Base-by-base conservation (phyloP, 108 stramenopile species). In the Cyclotella baltica region DNA sequence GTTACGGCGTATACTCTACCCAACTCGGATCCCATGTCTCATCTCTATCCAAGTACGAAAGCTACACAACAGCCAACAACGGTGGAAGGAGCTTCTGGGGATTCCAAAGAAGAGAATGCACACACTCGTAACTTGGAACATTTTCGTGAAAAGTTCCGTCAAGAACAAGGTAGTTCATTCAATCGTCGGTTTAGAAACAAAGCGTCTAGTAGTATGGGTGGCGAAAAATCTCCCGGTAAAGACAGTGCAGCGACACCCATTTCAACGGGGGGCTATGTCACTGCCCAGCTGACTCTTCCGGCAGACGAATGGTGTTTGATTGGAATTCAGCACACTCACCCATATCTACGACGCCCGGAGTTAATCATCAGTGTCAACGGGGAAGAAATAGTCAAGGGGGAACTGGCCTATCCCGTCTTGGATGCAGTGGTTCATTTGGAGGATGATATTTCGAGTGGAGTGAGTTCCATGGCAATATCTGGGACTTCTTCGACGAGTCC, bases 311-410 rank as follows among this genome's bases (percentile, higher is more conserved):
- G 95, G 95, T 67, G 77, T 53, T 70, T 96, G 62, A 69, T 96
- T 35, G 87, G 84, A 35, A 86, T 93, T 62, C 85, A 87, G 22
- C 95, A 96, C 72, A 83, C 86, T 19, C 91, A 90, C 77, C 95
- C 93, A 5, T 96, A 96, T 62, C 75, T 96, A 0, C 90, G 93
- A 50, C 86, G 92, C 25, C 92, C 95, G 8, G 81, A 91, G 34
- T 85, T 93, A 78, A 88, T 85, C 22, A 59, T 93, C 19, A 87
- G 85, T 50, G 88, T 96, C 19, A 87, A 96, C 77, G 95, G 95
- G 36, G 80, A 78, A 11, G 84, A 88, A 22, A 80, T 85, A 56
- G 84, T 72, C 20, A 67, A 64, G 55, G 93, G 91, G 27, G 93
- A 93, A 72, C 62, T 96, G 30, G 65, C 75, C 0, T 96, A 91